Percentiles rank a stretch among this genome's conserved stretches.
Evolutionary conservation across 495 filamentous ascomycete genomes (phyloP).

Genomic region (Aspergillus cristatus): DNA sequence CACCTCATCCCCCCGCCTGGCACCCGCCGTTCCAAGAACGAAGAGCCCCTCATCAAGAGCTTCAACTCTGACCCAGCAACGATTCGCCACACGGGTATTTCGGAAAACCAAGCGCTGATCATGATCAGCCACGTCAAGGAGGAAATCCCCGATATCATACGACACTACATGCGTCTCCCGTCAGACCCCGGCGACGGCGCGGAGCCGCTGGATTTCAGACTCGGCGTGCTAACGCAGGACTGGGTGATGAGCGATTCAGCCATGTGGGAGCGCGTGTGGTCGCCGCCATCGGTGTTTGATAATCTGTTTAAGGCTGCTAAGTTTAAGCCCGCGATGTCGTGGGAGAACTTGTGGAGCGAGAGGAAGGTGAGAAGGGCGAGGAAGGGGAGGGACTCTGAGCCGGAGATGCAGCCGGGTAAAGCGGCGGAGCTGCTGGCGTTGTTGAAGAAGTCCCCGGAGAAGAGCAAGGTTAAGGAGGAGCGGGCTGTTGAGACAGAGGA

Average conservation of each 20-base stretch:
- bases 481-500: no score
- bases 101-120: slow-evolving; percentile 64
- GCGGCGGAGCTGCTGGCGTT: no score
- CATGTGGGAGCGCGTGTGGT: slow-evolving; percentile 25
- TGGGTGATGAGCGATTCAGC: slow-evolving; percentile 12
- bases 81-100: slow-evolving; percentile 29
- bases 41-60: slow-evolving; percentile 5
- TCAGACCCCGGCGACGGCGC: slow-evolving; percentile 35
- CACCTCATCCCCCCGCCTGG: slow-evolving; percentile 1
- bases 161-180: slow-evolving; percentile 74
- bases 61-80: slow-evolving; percentile 1
- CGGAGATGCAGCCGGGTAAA: no score
- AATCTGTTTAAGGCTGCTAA: not conserved
- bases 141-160: slow-evolving; percentile 72
- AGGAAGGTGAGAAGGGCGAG: no score
- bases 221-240: slow-evolving; percentile 17
- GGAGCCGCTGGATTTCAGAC: slow-evolving; percentile 26
- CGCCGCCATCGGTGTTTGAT: slow-evolving; percentile 10
- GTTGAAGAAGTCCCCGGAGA: no score
- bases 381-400: no score
- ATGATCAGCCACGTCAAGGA: slow-evolving; percentile 84
- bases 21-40: slow-evolving; percentile 3
- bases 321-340: no score
- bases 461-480: no score
- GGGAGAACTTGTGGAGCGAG: no score